phyloP scores from a whole-genome alignment of 441 rosid species.

The Jatropha podagrica region DNA sequence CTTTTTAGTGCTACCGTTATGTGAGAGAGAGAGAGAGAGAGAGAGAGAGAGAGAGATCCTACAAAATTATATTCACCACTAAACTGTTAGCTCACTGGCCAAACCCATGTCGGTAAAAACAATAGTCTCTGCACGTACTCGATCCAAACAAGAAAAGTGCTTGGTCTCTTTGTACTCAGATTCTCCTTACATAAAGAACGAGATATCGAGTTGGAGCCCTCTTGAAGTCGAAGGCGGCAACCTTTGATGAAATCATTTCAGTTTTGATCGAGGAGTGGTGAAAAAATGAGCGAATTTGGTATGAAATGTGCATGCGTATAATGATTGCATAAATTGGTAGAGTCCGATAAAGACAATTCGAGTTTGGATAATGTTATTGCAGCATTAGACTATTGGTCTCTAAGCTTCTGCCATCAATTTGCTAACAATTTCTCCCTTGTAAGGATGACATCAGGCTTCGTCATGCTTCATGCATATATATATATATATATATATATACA shows the following conservation, averaged over 20 bases:
- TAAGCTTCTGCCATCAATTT: background rate
- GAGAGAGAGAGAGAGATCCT: too few relatives aligned
- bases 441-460: constrained; percentile 15
- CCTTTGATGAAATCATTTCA: background rate
- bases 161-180: too few relatives aligned
- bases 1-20: constrained; percentile 41
- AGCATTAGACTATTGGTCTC: background rate
- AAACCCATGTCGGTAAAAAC: constrained; percentile 22
- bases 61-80: background rate
- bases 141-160: background rate
- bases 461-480: background rate
- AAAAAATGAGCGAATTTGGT: too few relatives aligned
- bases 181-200: too few relatives aligned
- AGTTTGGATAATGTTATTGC: too few relatives aligned
- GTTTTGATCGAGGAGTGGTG: background rate
- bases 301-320: background rate
- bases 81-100: constrained; percentile 7
- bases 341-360: background rate
- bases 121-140: constrained; percentile 11
- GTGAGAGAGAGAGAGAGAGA: background rate
- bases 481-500: too few relatives aligned
- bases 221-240: background rate
- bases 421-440: background rate
- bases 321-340: background rate
- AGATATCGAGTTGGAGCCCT: background rate